phyloP scores from a whole-genome alignment of 192 early-diverging fungal genomes.

The Pilaira anomala region DNA sequence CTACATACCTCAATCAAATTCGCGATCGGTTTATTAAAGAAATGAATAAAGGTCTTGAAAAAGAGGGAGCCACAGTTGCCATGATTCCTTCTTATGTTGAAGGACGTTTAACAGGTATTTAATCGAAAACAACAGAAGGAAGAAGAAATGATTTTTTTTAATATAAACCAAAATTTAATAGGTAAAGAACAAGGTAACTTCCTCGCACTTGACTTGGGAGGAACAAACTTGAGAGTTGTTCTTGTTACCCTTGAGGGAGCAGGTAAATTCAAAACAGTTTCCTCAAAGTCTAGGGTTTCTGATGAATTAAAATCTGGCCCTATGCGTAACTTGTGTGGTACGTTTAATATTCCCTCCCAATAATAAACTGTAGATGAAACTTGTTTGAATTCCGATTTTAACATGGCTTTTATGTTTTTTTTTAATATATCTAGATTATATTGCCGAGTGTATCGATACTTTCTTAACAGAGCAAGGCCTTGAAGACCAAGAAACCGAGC shows the following conservation, averaged over 20 bases:
- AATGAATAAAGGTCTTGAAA: constrained; percentile 63
- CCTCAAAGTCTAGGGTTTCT: constrained; percentile 68
- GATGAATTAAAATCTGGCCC: constrained; percentile 56
- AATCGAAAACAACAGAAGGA: constrained; percentile 11
- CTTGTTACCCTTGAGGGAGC: constrained; percentile 77
- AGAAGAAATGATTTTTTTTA: too few relatives aligned
- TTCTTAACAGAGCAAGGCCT: constrained; percentile 58
- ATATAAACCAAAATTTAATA: not conserved
- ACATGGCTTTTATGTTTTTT: too few relatives aligned
- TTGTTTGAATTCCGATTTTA: too few relatives aligned
- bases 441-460: constrained; percentile 81
- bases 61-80: constrained; percentile 54
- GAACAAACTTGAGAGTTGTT: constrained; percentile 90
- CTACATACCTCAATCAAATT: constrained; percentile 55
- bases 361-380: too few relatives aligned
- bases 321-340: constrained; percentile 49
- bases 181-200: constrained; percentile 76
- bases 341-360: not conserved
- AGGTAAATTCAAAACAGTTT: constrained; percentile 65
- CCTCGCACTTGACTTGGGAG: constrained; percentile 91
- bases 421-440: constrained; percentile 60
- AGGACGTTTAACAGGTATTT: constrained; percentile 61
- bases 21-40: constrained; percentile 56
- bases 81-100: constrained; percentile 93
- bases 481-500: constrained; percentile 19